These are phyloP conservation scores for Candida awuae DNA, from an alignment of 805 yeast species.

Conservation along the genomic window DNA sequence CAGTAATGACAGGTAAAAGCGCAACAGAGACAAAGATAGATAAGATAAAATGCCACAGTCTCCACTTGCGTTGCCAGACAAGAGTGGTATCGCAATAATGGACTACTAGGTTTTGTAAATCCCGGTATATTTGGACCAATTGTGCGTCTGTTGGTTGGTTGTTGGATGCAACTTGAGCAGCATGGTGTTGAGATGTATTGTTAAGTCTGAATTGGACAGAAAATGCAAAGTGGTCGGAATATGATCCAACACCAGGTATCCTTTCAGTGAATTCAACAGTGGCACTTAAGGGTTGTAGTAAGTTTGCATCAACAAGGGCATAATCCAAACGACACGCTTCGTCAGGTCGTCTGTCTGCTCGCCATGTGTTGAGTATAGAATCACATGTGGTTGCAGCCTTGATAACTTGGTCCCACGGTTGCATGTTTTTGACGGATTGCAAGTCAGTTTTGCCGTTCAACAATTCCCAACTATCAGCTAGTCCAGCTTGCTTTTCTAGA, in stretches of 20 bases:
- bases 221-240: slow-evolving; percentile 91
- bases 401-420: slow-evolving; percentile 54
- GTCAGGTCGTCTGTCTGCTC: slow-evolving; percentile 41
- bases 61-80: slow-evolving; percentile 53
- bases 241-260: slow-evolving; percentile 62
- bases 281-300: slow-evolving; percentile 51
- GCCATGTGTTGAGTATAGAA: slow-evolving; percentile 81
- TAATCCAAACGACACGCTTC: slow-evolving; percentile 90
- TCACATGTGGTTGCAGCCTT: slow-evolving; percentile 88
- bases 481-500: slow-evolving; percentile 57
- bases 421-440: slow-evolving; percentile 36
- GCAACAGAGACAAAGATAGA: slow-evolving; percentile 48
- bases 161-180: too few relatives aligned
- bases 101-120: slow-evolving; percentile 39
- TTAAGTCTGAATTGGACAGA: slow-evolving; percentile 26
- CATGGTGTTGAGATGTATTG: too few relatives aligned
- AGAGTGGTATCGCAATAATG: slow-evolving; percentile 44
- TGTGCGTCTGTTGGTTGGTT: slow-evolving; percentile 2
- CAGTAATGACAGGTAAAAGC: slow-evolving; percentile 46
- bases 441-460: slow-evolving; percentile 43
- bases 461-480: slow-evolving; percentile 78
- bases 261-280: slow-evolving; percentile 66
- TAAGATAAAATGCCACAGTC: slow-evolving; percentile 53
- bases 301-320: slow-evolving; percentile 60
- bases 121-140: slow-evolving; percentile 35